These are phyloP conservation scores for Pythium folliculosum DNA, from an alignment of 352 stramenopile species.

Conservation along the genomic window DNA sequence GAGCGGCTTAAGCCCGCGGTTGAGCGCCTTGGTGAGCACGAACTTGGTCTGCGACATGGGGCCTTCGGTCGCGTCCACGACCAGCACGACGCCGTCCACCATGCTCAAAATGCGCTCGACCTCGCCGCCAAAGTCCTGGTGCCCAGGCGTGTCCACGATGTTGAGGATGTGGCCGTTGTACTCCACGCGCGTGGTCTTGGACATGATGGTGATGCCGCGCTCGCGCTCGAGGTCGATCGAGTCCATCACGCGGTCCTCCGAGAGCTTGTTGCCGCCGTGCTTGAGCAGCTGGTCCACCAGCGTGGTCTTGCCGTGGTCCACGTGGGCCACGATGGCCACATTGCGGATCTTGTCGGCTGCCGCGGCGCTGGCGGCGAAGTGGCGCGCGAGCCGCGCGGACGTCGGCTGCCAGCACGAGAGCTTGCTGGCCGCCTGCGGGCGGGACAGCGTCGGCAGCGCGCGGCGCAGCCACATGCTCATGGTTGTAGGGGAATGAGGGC, in stretches of 20 bases:
- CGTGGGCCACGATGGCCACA: constrained; percentile 93
- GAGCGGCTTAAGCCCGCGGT: constrained; percentile 91
- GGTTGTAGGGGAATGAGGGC: background rate
- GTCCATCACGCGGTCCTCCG: constrained; percentile 96
- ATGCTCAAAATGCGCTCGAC: constrained; percentile 97
- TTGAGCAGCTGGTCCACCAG: constrained; percentile 97
- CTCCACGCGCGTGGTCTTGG: constrained; percentile 96
- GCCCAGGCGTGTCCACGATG: constrained; percentile 97
- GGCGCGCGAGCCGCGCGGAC: constrained; percentile 26
- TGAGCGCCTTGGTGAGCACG: constrained; percentile 96
- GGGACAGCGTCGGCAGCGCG: constrained; percentile 47
- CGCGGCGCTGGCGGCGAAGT: constrained; percentile 42
- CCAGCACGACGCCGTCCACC: constrained; percentile 96
- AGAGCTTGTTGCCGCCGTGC: constrained; percentile 90
- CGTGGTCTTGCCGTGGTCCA: constrained; percentile 99
- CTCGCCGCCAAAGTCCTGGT: constrained; percentile 99
- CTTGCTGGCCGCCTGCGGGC: constrained; percentile 28
- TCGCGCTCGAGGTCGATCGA: constrained; percentile 98
- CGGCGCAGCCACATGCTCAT: constrained; percentile 69
- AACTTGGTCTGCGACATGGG: constrained; percentile 99
- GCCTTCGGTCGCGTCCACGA: constrained; percentile 97
- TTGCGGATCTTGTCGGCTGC: constrained; percentile 76
- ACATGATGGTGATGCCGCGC: constrained; percentile 99
- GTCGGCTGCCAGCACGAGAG: constrained; percentile 31
- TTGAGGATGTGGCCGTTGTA: constrained; percentile 96